Base-by-base conservation (phyloP, 2,329 filamentous ascomycete genomes). In the Alternaria dauci region DNA sequence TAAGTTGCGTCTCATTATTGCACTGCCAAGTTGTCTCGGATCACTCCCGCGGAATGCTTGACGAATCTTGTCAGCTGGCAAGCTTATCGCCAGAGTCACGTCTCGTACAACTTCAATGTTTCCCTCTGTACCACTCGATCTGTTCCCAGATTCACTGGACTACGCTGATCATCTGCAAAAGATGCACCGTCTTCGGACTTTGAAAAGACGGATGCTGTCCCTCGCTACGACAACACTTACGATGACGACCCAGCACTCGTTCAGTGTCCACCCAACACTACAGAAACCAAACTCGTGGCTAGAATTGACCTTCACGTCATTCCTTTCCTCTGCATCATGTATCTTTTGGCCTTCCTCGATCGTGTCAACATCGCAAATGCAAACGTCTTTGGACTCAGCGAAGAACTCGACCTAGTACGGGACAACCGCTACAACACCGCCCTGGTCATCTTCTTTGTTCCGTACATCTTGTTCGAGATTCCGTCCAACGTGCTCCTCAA, bases 321-420 rank as follows among this genome's bases (percentile, higher is more conserved):
- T 23, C 83, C 83, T 0, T 83, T 80, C 41, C 75, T 85, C 26
- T 83, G 81, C 59, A 79, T 85, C 61, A 76, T 85, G 65, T 85
- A 85, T 62, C 72, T 84, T n/a, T 70, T 84, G 14, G 81, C 81
- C 7, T 83, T 83, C 58, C 67, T 83, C n/a, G 81, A 83, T 56
- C 73, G 80, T 55, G 82, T 86, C 59, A 86, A 86, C 63, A 86
- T 86, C 51, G 76, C 80, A 34, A 86, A 86, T 62, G 84, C 84
- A 5, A 83, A 85, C 59, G 80, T 84, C 23, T 83, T 83, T 56
- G 82, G 83, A 12, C 74, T 86, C 11, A 80, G 80, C 1, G 71
- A 74, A 26, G 83, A 86, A 23, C 75, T 86, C 5, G 59, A 78
- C 5, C 76, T 86, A 1, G 62, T 66, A 5, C 74, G 76, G 8